A percentile compares a stretch with the other conserved stretches of the same genome.
phyloP scores from a whole-genome alignment of 2,329 filamentous ascomycete genomes.

The Dryadomyces sulphureus region DNA sequence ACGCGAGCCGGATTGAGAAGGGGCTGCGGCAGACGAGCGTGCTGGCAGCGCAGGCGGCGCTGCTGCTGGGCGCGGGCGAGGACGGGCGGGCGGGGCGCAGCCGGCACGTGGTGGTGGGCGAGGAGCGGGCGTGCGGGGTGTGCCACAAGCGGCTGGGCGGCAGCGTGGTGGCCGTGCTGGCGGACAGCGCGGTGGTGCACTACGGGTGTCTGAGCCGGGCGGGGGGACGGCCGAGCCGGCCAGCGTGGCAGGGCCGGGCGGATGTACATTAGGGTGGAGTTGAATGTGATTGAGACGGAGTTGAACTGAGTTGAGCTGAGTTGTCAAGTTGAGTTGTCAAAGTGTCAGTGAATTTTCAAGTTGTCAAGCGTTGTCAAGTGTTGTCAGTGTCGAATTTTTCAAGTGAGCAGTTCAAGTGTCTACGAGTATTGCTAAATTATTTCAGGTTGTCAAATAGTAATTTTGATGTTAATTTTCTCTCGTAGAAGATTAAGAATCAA shows the following conservation, averaged over 20 bases:
- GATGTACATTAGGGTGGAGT: neutral
- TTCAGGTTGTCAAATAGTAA: too few relatives aligned
- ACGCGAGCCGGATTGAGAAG: conserved; percentile 64
- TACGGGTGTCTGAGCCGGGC: conserved; percentile 56
- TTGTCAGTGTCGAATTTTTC: too few relatives aligned
- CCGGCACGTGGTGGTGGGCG: conserved; percentile 62
- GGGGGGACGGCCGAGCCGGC: conserved; percentile 14
- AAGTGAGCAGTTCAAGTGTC: too few relatives aligned
- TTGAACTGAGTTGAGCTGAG: too few relatives aligned
- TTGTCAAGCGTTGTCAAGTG: too few relatives aligned
- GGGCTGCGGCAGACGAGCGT: conserved; percentile 66
- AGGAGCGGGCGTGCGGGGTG: conserved; percentile 80
- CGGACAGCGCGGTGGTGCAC: conserved; percentile 69
- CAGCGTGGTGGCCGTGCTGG: conserved; percentile 81
- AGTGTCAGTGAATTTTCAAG: too few relatives aligned
- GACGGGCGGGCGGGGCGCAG: conserved; percentile 37
- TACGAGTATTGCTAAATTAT: too few relatives aligned
- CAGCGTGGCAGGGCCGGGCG: neutral
- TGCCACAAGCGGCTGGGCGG: conserved; percentile 88
- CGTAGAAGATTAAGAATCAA: neutral
- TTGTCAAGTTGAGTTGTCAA: too few relatives aligned
- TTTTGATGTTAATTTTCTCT: too few relatives aligned
- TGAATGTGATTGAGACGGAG: neutral
- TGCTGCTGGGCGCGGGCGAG: conserved; percentile 52
- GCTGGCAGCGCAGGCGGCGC: conserved; percentile 56